These are phyloP conservation scores for Pythium scleroteichum DNA, from an alignment of 352 stramenopile genomes.

Conservation along the genomic window DNA sequence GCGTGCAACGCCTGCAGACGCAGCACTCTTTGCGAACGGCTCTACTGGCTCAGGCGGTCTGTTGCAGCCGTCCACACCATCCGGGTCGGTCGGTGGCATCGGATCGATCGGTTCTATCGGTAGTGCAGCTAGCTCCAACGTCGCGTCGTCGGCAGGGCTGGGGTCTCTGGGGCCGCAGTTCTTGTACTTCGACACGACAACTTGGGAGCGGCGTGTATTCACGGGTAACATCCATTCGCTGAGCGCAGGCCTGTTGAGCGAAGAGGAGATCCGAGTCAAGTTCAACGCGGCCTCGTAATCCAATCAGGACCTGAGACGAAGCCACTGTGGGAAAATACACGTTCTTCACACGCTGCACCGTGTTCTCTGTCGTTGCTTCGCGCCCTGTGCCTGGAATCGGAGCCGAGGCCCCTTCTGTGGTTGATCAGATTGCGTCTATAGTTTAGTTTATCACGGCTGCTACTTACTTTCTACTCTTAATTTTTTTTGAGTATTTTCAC, in stretches of 20 bases:
- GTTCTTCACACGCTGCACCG: conserved; percentile 9
- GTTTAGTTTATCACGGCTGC: conserved; percentile 8
- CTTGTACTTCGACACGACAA: conserved; percentile 95
- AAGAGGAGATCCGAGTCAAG: conserved; percentile 96
- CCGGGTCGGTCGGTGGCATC: conserved; percentile 29
- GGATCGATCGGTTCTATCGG: conserved; percentile 65
- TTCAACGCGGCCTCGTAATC: conserved; percentile 85
- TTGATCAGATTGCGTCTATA: conserved; percentile 4
- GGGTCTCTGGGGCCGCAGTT: conserved; percentile 77
- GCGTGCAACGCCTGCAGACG: conserved; percentile 61
- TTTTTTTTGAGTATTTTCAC: conserved; percentile 2
- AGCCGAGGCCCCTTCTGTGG: background rate
- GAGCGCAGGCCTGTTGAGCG: conserved; percentile 86
- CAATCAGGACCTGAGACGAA: conserved; percentile 2
- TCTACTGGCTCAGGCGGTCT: conserved; percentile 23
- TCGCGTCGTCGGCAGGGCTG: conserved; percentile 31
- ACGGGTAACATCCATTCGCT: conserved; percentile 89
- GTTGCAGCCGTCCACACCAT: conserved; percentile 29
- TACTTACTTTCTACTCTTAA: conserved; percentile 6
- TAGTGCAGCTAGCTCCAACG: conserved; percentile 39
- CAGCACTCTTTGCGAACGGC: conserved; percentile 48
- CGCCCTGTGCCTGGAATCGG: too few relatives aligned
- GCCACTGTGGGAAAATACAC: conserved; percentile 19
- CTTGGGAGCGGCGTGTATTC: conserved; percentile 94
- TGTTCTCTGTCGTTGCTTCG: background rate